These are phyloP conservation scores for Emergomyces africanus DNA, from an alignment of 2,329 filamentous ascomycete genomes.

Conservation along the genomic window DNA sequence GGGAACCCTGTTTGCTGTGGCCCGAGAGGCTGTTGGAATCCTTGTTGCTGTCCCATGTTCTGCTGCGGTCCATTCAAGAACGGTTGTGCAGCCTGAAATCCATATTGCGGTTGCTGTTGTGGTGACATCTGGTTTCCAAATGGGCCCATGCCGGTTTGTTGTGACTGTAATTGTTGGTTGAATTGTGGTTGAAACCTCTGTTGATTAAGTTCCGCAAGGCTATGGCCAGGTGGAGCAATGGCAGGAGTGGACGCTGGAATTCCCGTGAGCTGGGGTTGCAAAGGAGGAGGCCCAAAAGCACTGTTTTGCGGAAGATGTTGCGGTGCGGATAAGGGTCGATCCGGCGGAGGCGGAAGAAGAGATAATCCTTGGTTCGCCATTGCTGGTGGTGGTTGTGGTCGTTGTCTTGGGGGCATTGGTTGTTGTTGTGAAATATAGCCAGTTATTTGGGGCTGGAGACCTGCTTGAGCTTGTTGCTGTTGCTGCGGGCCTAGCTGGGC, in stretches of 20 bases:
- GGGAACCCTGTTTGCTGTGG: constrained; percentile 31
- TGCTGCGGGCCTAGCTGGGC: constrained; percentile 28
- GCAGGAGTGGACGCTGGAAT: constrained; percentile 42
- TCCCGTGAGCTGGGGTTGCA: constrained; percentile 80
- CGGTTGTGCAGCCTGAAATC: constrained; percentile 24
- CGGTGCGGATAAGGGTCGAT: constrained; percentile 74
- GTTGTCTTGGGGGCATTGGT: constrained; percentile 43
- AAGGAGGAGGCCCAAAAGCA: constrained; percentile 57
- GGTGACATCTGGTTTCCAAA: constrained; percentile 25
- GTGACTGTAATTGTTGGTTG: constrained; percentile 41
- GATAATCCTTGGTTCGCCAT: constrained; percentile 46
- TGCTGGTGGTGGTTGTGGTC: constrained; percentile 60
- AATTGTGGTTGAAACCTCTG: constrained; percentile 49
- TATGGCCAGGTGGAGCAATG: constrained; percentile 62
- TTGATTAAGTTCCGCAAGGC: constrained; percentile 58
- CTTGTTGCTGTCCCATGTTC: constrained; percentile 29
- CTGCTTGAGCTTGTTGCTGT: constrained; percentile 6
- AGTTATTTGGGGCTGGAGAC: constrained; percentile 25
- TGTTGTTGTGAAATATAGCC: constrained; percentile 24
- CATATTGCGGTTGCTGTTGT: constrained; percentile 33
- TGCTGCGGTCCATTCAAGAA: constrained; percentile 36
- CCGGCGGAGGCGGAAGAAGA: constrained; percentile 64
- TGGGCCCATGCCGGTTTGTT: constrained; percentile 45
- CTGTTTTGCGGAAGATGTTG: constrained; percentile 61
- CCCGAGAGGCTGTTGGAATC: constrained; percentile 42